Evolutionary conservation across 495 filamentous ascomycete species (phyloP), one percentile per base, ranked within the genome.

Genomic region (Aspergillus cavernicola): DNA sequence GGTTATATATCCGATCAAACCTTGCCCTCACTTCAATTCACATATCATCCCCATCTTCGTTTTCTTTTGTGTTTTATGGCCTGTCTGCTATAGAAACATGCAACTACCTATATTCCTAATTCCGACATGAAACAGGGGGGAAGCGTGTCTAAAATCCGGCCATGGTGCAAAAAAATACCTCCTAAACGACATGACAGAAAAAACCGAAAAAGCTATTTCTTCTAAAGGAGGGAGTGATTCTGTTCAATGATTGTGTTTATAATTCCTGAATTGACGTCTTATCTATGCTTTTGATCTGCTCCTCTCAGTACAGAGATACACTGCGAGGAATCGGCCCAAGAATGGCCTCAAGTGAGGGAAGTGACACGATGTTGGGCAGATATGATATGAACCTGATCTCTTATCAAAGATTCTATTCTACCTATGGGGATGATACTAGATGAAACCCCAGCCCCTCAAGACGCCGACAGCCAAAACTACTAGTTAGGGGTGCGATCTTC

Each of bases 1-100:
- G 67, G 62, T 65, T 60, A 49, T 62, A 60, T 58, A 62, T 61
- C 56, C 51, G 58, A 60, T 58, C 57, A 55, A 52, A 48, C 61
- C 57, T 58, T 54, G 41, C 20, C 38, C 19, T 49, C 50, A 22
- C 40, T 44, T 52, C 24, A 41, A 44, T 45, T n/a, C 52, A 12
- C 38, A 13, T 47, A n/a, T 26, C 41, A 22, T 33, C 38, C n/a
- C n/a, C 11, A 7, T 32, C 23, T 23, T 38, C 2, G 32, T 47
- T 12, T 41, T 19, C 13, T 24, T 32, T 45, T 50, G n/a, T 29
- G 33, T 39, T 38, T 26, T 37, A 45, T 26, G 52, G 33, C 42
- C 26, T 41, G 42, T 23, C 36, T 51, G 40, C 39, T 37, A 56
- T 46, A 56, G 46, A 56, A 22, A 20, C 53, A 38, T 31, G 35